phyloP scores from a whole-genome alignment of 2,329 filamentous ascomycete genomes.

The Tolypocladium capitatum region DNA sequence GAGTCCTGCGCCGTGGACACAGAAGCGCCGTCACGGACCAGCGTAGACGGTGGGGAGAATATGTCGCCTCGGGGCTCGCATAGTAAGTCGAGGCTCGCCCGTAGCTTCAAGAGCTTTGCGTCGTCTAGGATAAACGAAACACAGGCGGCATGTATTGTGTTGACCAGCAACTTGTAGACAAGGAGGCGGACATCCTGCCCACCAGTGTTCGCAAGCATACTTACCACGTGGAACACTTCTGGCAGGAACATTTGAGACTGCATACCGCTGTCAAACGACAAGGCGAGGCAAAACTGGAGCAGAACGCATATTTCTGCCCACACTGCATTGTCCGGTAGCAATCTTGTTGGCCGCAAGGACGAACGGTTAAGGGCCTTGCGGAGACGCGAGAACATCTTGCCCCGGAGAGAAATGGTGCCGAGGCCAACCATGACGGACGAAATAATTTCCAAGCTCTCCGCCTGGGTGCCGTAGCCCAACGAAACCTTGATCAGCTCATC shows the following conservation, averaged over 20 bases:
- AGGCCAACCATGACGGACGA: constrained; percentile 51
- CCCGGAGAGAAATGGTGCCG: constrained; percentile 50
- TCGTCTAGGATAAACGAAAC: constrained; percentile 53
- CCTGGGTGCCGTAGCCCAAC: constrained; percentile 40
- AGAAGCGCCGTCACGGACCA: constrained; percentile 38
- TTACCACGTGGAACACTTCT: constrained; percentile 57
- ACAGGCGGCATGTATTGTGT: constrained; percentile 54
- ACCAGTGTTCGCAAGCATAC: constrained; percentile 57
- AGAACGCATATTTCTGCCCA: constrained; percentile 59
- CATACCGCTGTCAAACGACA: constrained; percentile 55
- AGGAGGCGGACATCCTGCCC: constrained; percentile 40
- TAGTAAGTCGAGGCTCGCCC: constrained; percentile 42
- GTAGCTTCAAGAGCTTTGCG: constrained; percentile 39
- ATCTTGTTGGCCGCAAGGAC: constrained; percentile 51
- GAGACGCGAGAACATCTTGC: constrained; percentile 51
- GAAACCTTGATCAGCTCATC: constrained; percentile 55
- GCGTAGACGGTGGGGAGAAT: constrained; percentile 33
- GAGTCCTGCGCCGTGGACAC: constrained; percentile 41
- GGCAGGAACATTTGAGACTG: constrained; percentile 56
- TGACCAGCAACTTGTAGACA: constrained; percentile 51
- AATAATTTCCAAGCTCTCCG: constrained; percentile 46
- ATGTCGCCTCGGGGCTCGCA: constrained; percentile 47
- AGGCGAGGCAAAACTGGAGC: constrained; percentile 50
- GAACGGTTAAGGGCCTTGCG: constrained; percentile 55
- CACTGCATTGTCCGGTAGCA: constrained; percentile 52